Evolutionary conservation across 2,329 filamentous ascomycete genomes (phyloP), one percentile per base, ranked within the genome.

Genomic region (Penicillium thymicola): DNA sequence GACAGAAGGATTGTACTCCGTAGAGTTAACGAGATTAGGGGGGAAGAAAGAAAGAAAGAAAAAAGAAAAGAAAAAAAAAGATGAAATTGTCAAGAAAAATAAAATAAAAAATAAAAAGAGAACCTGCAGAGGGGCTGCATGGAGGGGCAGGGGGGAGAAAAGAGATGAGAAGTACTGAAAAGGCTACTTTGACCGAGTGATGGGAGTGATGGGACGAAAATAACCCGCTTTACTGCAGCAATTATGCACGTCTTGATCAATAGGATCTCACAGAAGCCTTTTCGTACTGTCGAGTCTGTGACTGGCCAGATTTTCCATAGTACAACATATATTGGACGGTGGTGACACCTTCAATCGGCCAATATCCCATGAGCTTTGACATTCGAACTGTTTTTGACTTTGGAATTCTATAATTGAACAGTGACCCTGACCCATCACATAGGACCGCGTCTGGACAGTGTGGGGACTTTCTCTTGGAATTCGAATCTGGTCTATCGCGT

Each of bases 171-270:
- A 44, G 43, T 56, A 48, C 57, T 59, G 41, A 32, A 50, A 47
- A 47, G 55, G 56, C 53, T 59, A 59, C 46, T 30, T 30, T 43
- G 56, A 60, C 42, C 48, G 30, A 28, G 54, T 61, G 52, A 63
- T 58, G 27, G 27, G 27, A 8, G 27, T 9, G 27, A 30, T 30
- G 63, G 56, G 47, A 54, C 61, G 57, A 61, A 64, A 65, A 66
- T 66, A 66, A 65, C 61, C 57, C 51, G 56, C 58, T 51, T 58
- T 63, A 54, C 63, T 65, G 63, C 63, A 65, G 59, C 18, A 62
- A 54, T 59, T 59, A 64, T 66, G 64, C 64, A 64, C 48, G 54
- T 25, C 43, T 55, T n/a, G 58, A 51, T 57, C 59, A 65, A 65
- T 65, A 52, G 60, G 57, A 59, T 50, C 16, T 13, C 43, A 27